Evolutionary conservation across 2,329 filamentous ascomycete genomes (phyloP), one percentile per base, ranked within the genome.

Genomic region (Hirsutella rhossiliensis): DNA sequence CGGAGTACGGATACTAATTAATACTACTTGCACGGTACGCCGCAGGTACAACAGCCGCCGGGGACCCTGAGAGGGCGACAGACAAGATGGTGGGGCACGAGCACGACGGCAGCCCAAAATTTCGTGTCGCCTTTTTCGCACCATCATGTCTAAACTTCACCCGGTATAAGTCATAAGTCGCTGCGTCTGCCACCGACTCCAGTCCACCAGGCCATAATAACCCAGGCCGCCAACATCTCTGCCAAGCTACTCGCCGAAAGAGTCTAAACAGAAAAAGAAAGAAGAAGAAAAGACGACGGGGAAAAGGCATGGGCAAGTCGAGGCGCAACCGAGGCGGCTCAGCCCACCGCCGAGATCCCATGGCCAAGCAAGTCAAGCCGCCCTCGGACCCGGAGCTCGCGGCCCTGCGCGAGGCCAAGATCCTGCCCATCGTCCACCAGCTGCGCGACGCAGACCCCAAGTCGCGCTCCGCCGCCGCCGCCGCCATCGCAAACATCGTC

Each of bases 331-430:
- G 73, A 49, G 68, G 62, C 49, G 71, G 68, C 50, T 63, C 63
- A 31, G 61, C 62, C 40, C 65, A 68, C 48, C 72, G 76, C 43
- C 61, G 69, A 44, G 70, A 79, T 54, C 76, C 77, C 47, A 67
- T 78, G 42, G 62, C 68, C 45, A 80, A 78, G 57, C 58, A 70
- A 18, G 62, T 75, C 56, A 82, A 81, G 55, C 74, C 74, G 18
- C 78, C 76, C 5, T 64, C 76, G 2, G 78, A 82, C 54, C 78
- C 79, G 7, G 76, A 80, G 56, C 71, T 82, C 44, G 73, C 75
- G 19, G 75, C 76, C 12, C 69, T 84, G 38, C 70, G 80, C 30
- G 77, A 82, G 48, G 65, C 70, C 61, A 75, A 73, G 58, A 78
- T 84, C 54, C 61, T 83, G 31, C 80, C 80, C 17, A 70, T 80